Evolutionary conservation across 2,329 filamentous ascomycete genomes (phyloP).

Genomic region (Stachybotrys chlorohalonatus): DNA sequence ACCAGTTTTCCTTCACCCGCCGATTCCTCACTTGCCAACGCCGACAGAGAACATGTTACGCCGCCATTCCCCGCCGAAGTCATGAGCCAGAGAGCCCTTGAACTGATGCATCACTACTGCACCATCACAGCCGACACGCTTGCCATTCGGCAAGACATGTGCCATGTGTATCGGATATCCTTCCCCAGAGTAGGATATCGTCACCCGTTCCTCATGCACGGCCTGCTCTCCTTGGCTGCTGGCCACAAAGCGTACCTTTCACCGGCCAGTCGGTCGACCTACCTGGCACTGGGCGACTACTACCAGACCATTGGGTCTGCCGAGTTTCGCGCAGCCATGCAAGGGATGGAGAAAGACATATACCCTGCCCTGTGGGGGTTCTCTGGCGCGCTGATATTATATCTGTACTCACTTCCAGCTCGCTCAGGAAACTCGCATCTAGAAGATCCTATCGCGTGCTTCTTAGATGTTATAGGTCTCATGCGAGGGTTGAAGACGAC

Average conservation of each 20-base stretch:
- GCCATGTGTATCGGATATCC: constrained; percentile 15
- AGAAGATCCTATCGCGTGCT: constrained; percentile 10
- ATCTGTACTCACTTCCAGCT: constrained; percentile 5
- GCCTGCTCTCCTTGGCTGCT: constrained; percentile 18
- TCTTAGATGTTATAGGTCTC: constrained; percentile 11
- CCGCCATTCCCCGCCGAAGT: constrained; percentile 13
- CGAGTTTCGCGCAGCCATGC: constrained; percentile 14
- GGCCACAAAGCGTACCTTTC: constrained; percentile 20
- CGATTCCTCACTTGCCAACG: not conserved
- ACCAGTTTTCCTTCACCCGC: not conserved
- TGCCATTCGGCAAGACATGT: constrained; percentile 11
- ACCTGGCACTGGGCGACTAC: constrained; percentile 16
- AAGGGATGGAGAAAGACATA: constrained; percentile 4
- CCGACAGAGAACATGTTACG: constrained; percentile 4
- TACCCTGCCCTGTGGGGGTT: not conserved
- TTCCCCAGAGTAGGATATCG: constrained; percentile 17
- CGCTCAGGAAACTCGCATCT: constrained; percentile 8
- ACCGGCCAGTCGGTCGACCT: constrained; percentile 11
- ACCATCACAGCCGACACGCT: constrained; percentile 14
- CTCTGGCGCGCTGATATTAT: not conserved
- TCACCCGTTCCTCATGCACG: constrained; percentile 18
- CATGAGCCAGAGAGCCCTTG: constrained; percentile 12
- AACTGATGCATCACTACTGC: constrained; percentile 21
- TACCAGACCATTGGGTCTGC: constrained; percentile 19
- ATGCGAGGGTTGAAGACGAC: constrained; percentile 12